Conservation (phyloP, 352 stramenopile genomes). For the Thalassiosira allenii region DNA sequence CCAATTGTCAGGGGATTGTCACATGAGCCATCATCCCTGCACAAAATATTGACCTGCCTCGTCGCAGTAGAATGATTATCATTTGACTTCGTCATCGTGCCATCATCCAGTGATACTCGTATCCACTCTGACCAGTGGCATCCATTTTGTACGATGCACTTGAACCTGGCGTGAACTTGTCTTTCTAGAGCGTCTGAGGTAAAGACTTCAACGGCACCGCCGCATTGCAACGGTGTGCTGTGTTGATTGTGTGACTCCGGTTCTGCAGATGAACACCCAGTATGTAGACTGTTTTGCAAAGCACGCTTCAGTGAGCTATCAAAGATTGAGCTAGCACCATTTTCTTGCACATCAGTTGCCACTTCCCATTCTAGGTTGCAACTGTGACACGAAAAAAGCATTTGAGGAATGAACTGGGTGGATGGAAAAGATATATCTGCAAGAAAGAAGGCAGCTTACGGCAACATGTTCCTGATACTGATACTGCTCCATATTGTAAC, state of each 20-base stretch:
- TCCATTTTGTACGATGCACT: constrained; percentile 27
- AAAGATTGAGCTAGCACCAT: constrained; percentile 25
- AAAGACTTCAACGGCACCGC: constrained; percentile 69
- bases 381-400: background rate
- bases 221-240: constrained; percentile 47
- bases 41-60: constrained; percentile 43
- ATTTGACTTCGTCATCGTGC: constrained; percentile 25
- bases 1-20: constrained; percentile 64
- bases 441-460: constrained; percentile 20
- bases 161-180: constrained; percentile 43
- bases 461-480: constrained; percentile 74
- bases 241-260: background rate
- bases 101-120: constrained; percentile 16
- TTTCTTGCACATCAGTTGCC: constrained; percentile 16
- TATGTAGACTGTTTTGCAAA: too few relatives aligned
- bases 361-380: constrained; percentile 72
- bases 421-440: background rate
- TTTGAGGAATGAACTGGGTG: background rate
- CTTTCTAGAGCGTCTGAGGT: constrained; percentile 28
- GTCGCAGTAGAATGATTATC: background rate
- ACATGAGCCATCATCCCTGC: constrained; percentile 32
- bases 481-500: constrained; percentile 67
- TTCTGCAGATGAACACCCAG: background rate
- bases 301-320: constrained; percentile 60
- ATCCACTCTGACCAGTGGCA: constrained; percentile 48